Percentiles rank a stretch among this genome's conserved stretches.
Evolutionary conservation across 2,329 filamentous ascomycete genomes (phyloP).

Genomic region (Botrytis pseudocinerea): DNA sequence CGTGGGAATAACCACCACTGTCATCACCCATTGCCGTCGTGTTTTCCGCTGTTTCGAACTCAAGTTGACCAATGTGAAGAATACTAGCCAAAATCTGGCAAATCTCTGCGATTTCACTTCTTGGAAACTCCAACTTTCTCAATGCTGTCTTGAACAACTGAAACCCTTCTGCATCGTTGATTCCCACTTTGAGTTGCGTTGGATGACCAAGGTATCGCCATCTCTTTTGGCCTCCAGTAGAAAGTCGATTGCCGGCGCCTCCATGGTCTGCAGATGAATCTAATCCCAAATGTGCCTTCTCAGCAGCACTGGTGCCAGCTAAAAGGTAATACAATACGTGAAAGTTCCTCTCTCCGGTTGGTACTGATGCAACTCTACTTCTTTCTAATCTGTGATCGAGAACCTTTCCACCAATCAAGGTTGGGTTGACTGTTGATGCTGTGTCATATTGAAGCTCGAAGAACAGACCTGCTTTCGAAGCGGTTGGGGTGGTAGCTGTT

Average conservation of each 20-base stretch:
- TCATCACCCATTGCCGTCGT: conserved; percentile 83
- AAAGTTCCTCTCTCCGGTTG: conserved; percentile 94
- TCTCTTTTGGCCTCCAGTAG: conserved; percentile 62
- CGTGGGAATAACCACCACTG: conserved; percentile 93
- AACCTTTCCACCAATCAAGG: conserved; percentile 90
- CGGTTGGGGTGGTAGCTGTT: conserved; percentile 90
- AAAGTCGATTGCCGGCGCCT: conserved; percentile 50
- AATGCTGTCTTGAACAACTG: conserved; percentile 96
- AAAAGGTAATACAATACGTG: conserved; percentile 95
- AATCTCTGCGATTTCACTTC: conserved; percentile 92
- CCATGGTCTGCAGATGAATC: conserved; percentile 40
- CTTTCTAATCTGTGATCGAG: conserved; percentile 91
- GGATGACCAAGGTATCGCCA: conserved; percentile 97
- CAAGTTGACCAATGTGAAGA: conserved; percentile 95
- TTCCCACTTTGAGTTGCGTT: conserved; percentile 93
- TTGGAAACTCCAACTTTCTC: conserved; percentile 89
- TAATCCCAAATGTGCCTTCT: conserved; percentile 81
- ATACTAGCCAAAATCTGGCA: conserved; percentile 93
- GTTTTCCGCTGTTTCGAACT: conserved; percentile 80
- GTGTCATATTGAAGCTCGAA: conserved; percentile 98
- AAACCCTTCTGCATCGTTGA: conserved; percentile 94
- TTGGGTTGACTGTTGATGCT: conserved; percentile 76
- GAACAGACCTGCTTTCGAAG: conserved; percentile 92
- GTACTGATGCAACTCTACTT: conserved; percentile 86
- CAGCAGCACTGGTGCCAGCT: conserved; percentile 84